Conservation (phyloP, 306 rosid genomes). For the Cyamopsis tetragonoloba region DNA sequence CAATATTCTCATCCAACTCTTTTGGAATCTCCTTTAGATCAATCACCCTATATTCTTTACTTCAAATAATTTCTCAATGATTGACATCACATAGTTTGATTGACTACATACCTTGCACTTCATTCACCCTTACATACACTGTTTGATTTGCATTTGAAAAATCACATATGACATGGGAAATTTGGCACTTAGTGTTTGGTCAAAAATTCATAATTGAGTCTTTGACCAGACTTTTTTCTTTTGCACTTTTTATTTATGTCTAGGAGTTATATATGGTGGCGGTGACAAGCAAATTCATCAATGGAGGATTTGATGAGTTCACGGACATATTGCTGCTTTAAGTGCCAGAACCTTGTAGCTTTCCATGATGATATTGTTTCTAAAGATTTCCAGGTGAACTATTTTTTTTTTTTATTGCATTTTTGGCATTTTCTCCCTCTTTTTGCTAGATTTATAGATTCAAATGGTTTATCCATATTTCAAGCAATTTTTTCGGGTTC, state of each 20-base stretch:
- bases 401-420: conserved; percentile 7
- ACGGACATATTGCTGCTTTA: conserved; percentile 62
- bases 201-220: neutral
- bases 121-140: neutral
- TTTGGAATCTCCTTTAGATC: conserved; percentile 35
- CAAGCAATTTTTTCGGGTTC: neutral
- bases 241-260: neutral
- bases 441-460: neutral
- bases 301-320: conserved; percentile 46
- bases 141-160: conserved; percentile 13
- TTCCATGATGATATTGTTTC: conserved; percentile 64
- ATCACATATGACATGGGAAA: conserved; percentile 17
- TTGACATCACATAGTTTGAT: conserved; percentile 10
- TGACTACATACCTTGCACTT: conserved; percentile 4
- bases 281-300: conserved; percentile 26
- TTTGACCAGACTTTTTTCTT: conserved; percentile 16
- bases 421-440: conserved; percentile 23
- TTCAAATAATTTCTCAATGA: conserved; percentile 31
- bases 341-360: conserved; percentile 63
- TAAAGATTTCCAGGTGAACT: conserved; percentile 62
- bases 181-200: conserved; percentile 23
- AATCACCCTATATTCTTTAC: conserved; percentile 34
- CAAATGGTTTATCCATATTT: conserved; percentile 3
- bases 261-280: conserved; percentile 21
- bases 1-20: conserved; percentile 16